Evolutionary conservation across 768 basidiomycete species (phyloP), one percentile per base, ranked within the genome.

Genomic region (Peribolospora kevripleyi): DNA sequence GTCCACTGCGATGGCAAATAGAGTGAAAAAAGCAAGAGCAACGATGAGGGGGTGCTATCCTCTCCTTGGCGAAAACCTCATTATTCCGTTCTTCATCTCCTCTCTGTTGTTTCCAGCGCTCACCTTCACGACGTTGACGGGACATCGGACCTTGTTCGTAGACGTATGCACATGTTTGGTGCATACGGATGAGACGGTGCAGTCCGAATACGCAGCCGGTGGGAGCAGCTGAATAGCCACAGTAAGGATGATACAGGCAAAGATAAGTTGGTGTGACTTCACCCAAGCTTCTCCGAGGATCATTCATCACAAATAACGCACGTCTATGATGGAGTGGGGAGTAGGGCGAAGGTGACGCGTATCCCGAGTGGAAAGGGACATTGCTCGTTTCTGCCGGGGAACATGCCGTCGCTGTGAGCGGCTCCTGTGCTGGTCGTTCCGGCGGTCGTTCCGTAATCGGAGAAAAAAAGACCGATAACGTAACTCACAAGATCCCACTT

Each of bases 121-220:
- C 59, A 93, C 90, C 61, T 79, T 80, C 9, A 95, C 91, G 41
- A 87, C 82, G 61, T 97, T 90, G 48, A 97, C 88, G 0, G 93
- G 90, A 72, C 87, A 93, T 54, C 88, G 75, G 59, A 97, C 86
- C 68, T 98, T 98, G 73, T 98, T 98, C 46, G 88, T 95, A 11
- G 90, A 93, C 0, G 91, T 95, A 66, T 98, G 93, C 7, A 95
- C 81, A 61, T 93, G 97, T 66, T 93, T 90, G 48, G 90, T 90
- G 66, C 90, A 95, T 54, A 95, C 71, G 0, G 91, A 95, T 0
- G 85, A 91, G 5, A 90, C 85, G 4, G 82, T 74, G 66, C 97
- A 95, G 53, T 79, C 76, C 11, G 82, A 80, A 67, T 95, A 95
- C 39, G 87, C 90, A 67, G 81, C 79, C 1, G 93, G 82, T 1